A percentile compares a stretch with the other conserved stretches of the same genome.
Evolutionary conservation across 169 alveolate species (phyloP).

Genomic region (Plasmodium vinckei): DNA sequence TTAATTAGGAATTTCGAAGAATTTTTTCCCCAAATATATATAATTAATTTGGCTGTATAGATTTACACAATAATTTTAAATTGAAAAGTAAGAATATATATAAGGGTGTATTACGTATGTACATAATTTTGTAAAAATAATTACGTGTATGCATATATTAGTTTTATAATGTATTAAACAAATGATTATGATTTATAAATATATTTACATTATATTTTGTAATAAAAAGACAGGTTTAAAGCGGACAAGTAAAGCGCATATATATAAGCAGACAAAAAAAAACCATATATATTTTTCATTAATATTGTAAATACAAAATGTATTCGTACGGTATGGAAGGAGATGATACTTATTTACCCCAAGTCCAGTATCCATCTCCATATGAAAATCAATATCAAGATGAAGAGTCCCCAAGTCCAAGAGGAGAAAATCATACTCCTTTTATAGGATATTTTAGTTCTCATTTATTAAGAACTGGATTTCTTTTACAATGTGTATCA

Average conservation of each 20-base stretch:
- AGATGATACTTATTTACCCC: conserved; percentile 59
- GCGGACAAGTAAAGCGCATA: not conserved
- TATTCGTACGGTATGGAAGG: conserved; percentile 66
- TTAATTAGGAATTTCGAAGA: conserved; percentile 56
- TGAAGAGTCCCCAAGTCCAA: conserved; percentile 83
- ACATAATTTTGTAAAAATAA: not conserved
- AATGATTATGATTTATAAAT: no score
- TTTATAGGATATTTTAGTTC: conserved; percentile 86
- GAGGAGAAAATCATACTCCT: conserved; percentile 91
- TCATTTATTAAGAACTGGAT: conserved; percentile 84
- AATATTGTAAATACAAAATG: conserved; percentile 14
- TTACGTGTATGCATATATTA: not conserved
- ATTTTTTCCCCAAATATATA: conserved; percentile 1
- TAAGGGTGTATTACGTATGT: not conserved
- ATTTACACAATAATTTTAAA: conserved; percentile 19
- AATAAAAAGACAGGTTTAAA: not conserved
- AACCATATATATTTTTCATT: not conserved
- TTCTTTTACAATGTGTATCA: conserved; percentile 84
- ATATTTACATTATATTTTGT: no score
- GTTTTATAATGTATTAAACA: not conserved
- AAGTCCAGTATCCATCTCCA: conserved; percentile 60
- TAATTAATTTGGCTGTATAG: conserved; percentile 31
- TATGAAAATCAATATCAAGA: conserved; percentile 81
- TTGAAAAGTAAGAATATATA: conserved; percentile 1
- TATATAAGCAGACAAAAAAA: not conserved